phyloP scores from a whole-genome alignment of 768 basidiomycete species.

The Calocybe cyanea region DNA sequence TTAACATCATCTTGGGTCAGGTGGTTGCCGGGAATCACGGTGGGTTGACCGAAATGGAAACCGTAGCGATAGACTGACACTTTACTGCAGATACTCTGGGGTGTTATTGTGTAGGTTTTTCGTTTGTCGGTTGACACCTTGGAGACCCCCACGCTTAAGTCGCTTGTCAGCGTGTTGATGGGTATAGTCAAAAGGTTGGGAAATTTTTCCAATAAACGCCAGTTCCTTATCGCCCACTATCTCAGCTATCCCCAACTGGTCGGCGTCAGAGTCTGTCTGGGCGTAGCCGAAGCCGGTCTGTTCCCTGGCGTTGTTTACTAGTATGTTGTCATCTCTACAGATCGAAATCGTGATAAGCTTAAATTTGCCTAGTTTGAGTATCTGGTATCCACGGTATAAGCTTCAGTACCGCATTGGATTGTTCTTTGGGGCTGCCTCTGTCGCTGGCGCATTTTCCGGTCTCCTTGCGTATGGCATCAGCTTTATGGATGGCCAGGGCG shows the following conservation, averaged over 20 bases:
- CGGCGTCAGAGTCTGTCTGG: conserved; percentile 54
- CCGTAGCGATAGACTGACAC: not conserved
- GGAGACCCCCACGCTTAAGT: not conserved
- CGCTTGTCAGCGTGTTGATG: conserved; percentile 49
- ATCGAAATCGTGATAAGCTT: not conserved
- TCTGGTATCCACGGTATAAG: conserved; percentile 67
- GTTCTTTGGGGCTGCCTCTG: conserved; percentile 63
- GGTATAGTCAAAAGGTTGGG: conserved; percentile 62
- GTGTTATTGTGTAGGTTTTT: conserved; percentile 49
- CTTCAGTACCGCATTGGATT: conserved; percentile 57
- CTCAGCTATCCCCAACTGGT: conserved; percentile 61
- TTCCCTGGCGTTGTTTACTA: conserved; percentile 76
- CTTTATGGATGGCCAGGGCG: conserved; percentile 44
- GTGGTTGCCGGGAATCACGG: conserved; percentile 67
- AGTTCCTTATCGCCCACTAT: not conserved
- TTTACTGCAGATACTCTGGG: conserved; percentile 57
- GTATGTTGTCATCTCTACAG: conserved; percentile 28
- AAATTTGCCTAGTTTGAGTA: conserved; percentile 40
- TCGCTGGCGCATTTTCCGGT: conserved; percentile 63
- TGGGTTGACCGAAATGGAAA: conserved; percentile 22
- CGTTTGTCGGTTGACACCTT: not conserved
- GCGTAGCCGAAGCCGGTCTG: conserved; percentile 64
- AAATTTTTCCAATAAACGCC: not conserved
- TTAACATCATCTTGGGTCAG: conserved; percentile 21
- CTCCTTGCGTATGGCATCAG: conserved; percentile 53